A percentile compares a stretch with the other conserved stretches of the same genome.
phyloP scores from a whole-genome alignment of 2,329 filamentous ascomycete species.

The Pyrenophora seminiperda region DNA sequence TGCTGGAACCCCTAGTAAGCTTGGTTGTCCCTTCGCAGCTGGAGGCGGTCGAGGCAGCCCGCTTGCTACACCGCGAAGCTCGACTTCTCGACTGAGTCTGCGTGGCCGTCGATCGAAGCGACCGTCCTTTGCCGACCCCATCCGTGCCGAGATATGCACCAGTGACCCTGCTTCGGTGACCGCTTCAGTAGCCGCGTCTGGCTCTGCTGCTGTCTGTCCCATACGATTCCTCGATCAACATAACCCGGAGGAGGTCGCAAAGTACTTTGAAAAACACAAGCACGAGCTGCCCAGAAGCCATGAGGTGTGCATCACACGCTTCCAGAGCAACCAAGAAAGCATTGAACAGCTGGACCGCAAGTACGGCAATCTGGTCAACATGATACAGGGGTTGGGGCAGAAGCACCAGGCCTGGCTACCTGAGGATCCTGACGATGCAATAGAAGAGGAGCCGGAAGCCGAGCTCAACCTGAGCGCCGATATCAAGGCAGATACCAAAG shows the following conservation, averaged over 20 bases:
- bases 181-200: slow-evolving; percentile 48
- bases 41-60: slow-evolving; percentile 52
- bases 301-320: slow-evolving; percentile 86
- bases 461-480: slow-evolving; percentile 50
- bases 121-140: slow-evolving; percentile 51
- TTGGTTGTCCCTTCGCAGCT: slow-evolving; percentile 80
- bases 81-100: slow-evolving; percentile 46
- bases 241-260: slow-evolving; percentile 88
- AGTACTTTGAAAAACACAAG: slow-evolving; percentile 93
- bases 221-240: slow-evolving; percentile 93
- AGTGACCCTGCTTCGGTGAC: slow-evolving; percentile 55
- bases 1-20: slow-evolving; percentile 75
- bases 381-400: slow-evolving; percentile 88
- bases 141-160: slow-evolving; percentile 50
- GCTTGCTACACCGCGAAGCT: slow-evolving; percentile 51
- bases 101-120: slow-evolving; percentile 47
- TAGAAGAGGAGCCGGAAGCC: slow-evolving; percentile 53
- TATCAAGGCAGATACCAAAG: slow-evolving; percentile 67
- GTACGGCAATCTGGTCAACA: slow-evolving; percentile 87
- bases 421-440: slow-evolving; percentile 55
- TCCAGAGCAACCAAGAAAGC: slow-evolving; percentile 83
- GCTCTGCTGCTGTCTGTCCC: slow-evolving; percentile 72
- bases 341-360: slow-evolving; percentile 90
- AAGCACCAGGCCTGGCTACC: slow-evolving; percentile 89
- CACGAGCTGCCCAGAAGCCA: slow-evolving; percentile 93